phyloP scores from a whole-genome alignment of 225 moss, liverwort and hornwort genomes.

The Neckera pumila region DNA sequence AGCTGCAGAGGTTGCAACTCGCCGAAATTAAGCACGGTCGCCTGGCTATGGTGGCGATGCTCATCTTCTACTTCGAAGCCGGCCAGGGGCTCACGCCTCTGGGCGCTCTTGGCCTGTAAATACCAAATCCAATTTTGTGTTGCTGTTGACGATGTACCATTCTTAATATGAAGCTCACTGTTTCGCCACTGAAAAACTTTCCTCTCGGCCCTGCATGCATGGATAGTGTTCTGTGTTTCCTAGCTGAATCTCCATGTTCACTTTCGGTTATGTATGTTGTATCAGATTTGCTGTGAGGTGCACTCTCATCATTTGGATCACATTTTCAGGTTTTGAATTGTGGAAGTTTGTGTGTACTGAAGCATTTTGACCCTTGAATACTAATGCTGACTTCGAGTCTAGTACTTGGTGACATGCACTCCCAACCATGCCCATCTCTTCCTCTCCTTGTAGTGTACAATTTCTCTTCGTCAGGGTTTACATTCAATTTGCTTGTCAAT shows the following conservation, averaged over 20 bases:
- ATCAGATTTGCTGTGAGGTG: too few species aligned
- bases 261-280: too few species aligned
- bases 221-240: too few species aligned
- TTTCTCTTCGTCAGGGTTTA: neutral
- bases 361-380: neutral
- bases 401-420: neutral
- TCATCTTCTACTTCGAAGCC: conserved; percentile 94
- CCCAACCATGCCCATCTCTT: too few species aligned
- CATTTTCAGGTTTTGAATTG: neutral
- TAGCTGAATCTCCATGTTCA: neutral
- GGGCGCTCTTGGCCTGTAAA: conserved; percentile 61
- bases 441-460: neutral
- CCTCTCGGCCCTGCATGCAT: neutral
- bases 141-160: neutral
- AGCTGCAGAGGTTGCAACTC: conserved; percentile 79
- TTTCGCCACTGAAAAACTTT: neutral
- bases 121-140: conserved; percentile 9
- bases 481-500: neutral
- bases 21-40: conserved; percentile 99
- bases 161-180: neutral
- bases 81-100: conserved; percentile 83
- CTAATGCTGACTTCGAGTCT: neutral
- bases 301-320: neutral
- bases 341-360: neutral
- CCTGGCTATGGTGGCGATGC: conserved; percentile 92